Evolutionary conservation across 225 moss, liverwort and hornwort species (phyloP).

Genomic region (Sphagnum contortum): DNA sequence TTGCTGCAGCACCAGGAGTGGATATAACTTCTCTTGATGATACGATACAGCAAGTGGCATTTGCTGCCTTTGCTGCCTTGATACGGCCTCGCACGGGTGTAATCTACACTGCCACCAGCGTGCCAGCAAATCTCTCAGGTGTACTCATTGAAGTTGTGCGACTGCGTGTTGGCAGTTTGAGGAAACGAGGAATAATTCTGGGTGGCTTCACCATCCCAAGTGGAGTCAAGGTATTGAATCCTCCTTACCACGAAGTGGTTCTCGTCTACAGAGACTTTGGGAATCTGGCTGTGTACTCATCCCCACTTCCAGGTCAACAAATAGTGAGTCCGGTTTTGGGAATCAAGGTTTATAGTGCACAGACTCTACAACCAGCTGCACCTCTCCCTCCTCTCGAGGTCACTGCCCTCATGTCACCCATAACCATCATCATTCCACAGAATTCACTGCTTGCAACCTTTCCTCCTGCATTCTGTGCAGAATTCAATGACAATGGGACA

Average conservation of each 20-base stretch:
- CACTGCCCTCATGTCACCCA: conserved; percentile 10
- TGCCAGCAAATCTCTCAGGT: conserved; percentile 31
- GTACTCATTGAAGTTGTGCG: conserved; percentile 51
- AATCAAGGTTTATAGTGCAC: conserved; percentile 52
- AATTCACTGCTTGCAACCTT: conserved; percentile 6
- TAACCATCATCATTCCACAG: conserved; percentile 22
- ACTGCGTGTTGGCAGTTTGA: conserved; percentile 58
- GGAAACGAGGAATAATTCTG: conserved; percentile 35
- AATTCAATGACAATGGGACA: conserved; percentile 29
- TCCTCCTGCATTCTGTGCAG: conserved; percentile 39
- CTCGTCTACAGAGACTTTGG: conserved; percentile 71
- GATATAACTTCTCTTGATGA: conserved; percentile 23
- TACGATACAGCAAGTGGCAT: conserved; percentile 46
- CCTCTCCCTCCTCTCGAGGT: conserved; percentile 32
- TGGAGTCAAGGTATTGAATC: conserved; percentile 29
- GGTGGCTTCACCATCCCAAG: conserved; percentile 38
- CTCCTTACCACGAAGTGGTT: conserved; percentile 41
- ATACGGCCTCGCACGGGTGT: conserved; percentile 28
- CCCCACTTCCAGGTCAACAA: conserved; percentile 26
- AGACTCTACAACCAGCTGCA: conserved; percentile 13
- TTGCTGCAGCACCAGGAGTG: not conserved
- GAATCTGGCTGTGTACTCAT: conserved; percentile 25
- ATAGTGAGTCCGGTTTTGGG: conserved; percentile 55
- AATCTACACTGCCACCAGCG: conserved; percentile 5
- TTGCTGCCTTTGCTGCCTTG: conserved; percentile 14